phyloP scores from a whole-genome alignment of 1,284 basidiomycete genomes.

The Cryptococcus deneoformans region DNA sequence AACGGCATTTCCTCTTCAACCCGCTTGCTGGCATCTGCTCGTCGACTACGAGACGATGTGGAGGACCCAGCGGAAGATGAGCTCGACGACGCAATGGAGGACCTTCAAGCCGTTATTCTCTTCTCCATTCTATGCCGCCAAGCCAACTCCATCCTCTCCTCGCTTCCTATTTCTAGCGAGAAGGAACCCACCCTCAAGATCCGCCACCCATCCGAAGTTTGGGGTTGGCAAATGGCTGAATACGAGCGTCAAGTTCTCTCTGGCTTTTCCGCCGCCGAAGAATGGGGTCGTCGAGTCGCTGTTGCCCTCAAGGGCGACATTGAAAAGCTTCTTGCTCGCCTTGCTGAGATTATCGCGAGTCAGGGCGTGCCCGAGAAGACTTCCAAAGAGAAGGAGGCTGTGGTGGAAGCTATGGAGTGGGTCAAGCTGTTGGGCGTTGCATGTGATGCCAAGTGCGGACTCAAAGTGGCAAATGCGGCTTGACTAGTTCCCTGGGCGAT shows the following conservation, averaged over 20 bases:
- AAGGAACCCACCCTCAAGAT: conserved; percentile 21
- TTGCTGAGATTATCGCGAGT: conserved; percentile 9
- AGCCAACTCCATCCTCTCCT: conserved; percentile 33
- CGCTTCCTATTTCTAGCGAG: conserved; percentile 7
- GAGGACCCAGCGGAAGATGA: conserved; percentile 41
- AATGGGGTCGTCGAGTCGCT: conserved; percentile 43
- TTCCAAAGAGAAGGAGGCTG: conserved; percentile 9
- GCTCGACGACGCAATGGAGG: conserved; percentile 50
- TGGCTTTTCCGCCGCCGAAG: conserved; percentile 49
- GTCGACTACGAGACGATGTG: conserved; percentile 45
- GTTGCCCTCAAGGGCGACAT: conserved; percentile 46
- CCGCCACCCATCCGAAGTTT: conserved; percentile 37
- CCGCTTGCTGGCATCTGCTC: conserved; percentile 20
- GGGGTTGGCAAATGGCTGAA: conserved; percentile 40
- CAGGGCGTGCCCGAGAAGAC: conserved; percentile 13
- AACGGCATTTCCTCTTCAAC: conserved; percentile 20
- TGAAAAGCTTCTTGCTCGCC: conserved; percentile 29
- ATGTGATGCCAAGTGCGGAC: conserved; percentile 39
- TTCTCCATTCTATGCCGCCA: conserved; percentile 40
- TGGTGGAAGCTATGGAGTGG: conserved; percentile 42
- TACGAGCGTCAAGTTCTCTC: conserved; percentile 46
- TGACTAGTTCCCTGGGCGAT: background rate
- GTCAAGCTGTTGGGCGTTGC: conserved; percentile 41
- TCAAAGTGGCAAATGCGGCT: conserved; percentile 28
- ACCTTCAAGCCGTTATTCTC: conserved; percentile 46